Evolutionary conservation across 805 yeast genomes (phyloP).

Genomic region (Zygoascus biomembranicola): DNA sequence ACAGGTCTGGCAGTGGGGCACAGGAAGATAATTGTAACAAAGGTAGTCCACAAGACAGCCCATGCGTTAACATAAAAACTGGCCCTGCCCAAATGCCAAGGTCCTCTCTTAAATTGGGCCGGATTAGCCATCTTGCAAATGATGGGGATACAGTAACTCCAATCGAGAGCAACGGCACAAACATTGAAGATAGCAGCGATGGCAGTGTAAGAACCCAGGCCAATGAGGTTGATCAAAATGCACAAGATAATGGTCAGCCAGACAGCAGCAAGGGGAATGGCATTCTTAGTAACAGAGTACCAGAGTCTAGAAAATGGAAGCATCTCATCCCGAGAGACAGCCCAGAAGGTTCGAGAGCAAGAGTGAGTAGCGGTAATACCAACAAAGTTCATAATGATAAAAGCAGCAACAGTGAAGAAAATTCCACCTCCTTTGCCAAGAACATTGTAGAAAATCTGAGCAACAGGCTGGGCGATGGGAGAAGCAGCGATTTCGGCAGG

Average conservation of each 20-base stretch:
- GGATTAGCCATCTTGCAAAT: conserved; percentile 11
- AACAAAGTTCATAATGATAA: conserved; percentile 55
- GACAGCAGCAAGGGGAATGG: conserved; percentile 61
- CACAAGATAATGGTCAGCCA: conserved; percentile 37
- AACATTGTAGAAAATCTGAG: conserved; percentile 60
- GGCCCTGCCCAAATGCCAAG: conserved; percentile 15
- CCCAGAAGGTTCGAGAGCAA: conserved; percentile 70
- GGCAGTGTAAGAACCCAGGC: conserved; percentile 63
- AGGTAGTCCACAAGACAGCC: conserved; percentile 18
- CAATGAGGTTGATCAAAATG: conserved; percentile 48
- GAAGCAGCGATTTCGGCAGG: conserved; percentile 55
- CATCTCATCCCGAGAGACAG: conserved; percentile 77
- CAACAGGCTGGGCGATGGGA: conserved; percentile 73
- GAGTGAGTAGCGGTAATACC: conserved; percentile 76
- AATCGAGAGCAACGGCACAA: conserved; percentile 63
- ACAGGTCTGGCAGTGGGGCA: conserved; percentile 31
- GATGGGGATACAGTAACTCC: conserved; percentile 69
- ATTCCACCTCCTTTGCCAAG: conserved; percentile 18
- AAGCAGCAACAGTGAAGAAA: conserved; percentile 40
- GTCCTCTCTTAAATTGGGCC: conserved; percentile 14
- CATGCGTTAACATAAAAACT: conserved; percentile 15
- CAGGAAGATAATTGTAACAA: conserved; percentile 17
- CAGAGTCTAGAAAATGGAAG: conserved; percentile 57
- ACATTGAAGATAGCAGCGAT: conserved; percentile 81
- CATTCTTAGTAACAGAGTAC: conserved; percentile 54